Percentiles rank a stretch among this genome's conserved stretches.
Conservation (phyloP, 805 yeast genomes). For the Lipomyces mesembrius region DNA sequence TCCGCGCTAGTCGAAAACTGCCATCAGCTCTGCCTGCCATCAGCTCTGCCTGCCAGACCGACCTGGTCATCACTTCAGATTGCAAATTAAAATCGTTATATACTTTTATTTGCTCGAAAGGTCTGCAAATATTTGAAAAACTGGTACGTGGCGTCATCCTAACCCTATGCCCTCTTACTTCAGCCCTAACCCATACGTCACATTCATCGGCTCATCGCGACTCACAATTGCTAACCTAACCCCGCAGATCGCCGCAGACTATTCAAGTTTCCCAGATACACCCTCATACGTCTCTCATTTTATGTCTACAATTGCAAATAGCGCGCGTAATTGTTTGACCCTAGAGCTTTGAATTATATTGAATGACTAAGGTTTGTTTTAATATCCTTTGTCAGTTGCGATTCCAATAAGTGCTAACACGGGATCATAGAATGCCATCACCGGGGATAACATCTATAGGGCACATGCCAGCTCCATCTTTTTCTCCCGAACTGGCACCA, state of each 20-base stretch:
- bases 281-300: neutral
- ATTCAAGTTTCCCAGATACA: neutral
- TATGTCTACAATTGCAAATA: neutral
- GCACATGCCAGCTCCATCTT: conserved; percentile 8
- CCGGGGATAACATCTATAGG: conserved; percentile 10
- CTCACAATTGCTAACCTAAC: conserved; percentile 10
- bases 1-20: neutral
- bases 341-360: conserved; percentile 1
- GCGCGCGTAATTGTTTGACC: conserved; percentile 4
- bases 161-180: neutral
- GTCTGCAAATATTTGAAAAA: neutral
- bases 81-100: neutral
- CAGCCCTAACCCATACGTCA: conserved; percentile 5
- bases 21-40: neutral
- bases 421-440: conserved; percentile 3
- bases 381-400: neutral
- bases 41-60: no score
- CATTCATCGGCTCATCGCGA: neutral
- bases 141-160: conserved; percentile 1
- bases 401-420: neutral
- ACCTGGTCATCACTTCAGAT: neutral
- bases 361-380: neutral
- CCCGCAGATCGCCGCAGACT: conserved; percentile 7
- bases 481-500: conserved; percentile 34
- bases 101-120: neutral